These are phyloP conservation scores for Xylariaceae sp. DNA, from an alignment of 2,329 filamentous ascomycete genomes.

Conservation along the genomic window DNA sequence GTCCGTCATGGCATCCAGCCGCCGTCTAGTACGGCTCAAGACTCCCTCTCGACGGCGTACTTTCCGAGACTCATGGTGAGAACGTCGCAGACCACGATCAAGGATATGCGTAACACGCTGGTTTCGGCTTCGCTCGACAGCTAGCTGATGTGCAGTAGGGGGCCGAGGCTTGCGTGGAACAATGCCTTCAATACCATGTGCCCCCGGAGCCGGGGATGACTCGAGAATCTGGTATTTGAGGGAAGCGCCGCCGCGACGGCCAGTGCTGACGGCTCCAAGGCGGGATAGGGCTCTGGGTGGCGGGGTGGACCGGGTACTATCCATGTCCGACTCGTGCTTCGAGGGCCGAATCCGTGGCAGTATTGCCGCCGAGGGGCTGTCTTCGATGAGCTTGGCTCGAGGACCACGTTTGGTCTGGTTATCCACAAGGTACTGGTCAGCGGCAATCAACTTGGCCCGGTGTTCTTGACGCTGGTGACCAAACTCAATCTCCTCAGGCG, in stretches of 20 bases:
- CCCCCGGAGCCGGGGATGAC: constrained; percentile 54
- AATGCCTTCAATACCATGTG: constrained; percentile 49
- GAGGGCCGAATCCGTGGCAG: constrained; percentile 60
- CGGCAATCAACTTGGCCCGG: constrained; percentile 69
- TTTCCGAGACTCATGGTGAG: constrained; percentile 62
- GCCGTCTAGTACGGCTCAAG: constrained; percentile 62
- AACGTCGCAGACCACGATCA: constrained; percentile 65
- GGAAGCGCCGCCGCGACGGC: constrained; percentile 42
- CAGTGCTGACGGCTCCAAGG: constrained; percentile 33
- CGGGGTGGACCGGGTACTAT: constrained; percentile 50
- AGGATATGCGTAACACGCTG: constrained; percentile 80
- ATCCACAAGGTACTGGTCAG: constrained; percentile 66
- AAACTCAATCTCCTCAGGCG: constrained; percentile 43
- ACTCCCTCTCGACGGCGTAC: constrained; percentile 60
- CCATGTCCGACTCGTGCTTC: constrained; percentile 56
- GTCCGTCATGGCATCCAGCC: constrained; percentile 54
- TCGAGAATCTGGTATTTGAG: constrained; percentile 60
- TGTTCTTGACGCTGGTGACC: constrained; percentile 61
- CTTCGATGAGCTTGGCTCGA: constrained; percentile 39
- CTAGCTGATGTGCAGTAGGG: constrained; percentile 76
- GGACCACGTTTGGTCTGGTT: constrained; percentile 55
- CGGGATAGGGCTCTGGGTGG: constrained; percentile 41
- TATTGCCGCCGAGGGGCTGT: constrained; percentile 51
- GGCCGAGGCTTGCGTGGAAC: constrained; percentile 63
- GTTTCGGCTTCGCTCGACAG: constrained; percentile 73